Evolutionary conservation across 352 stramenopile species (phyloP), one percentile per base, ranked within the genome.

Genomic region (Globisporangium okanoganense): DNA sequence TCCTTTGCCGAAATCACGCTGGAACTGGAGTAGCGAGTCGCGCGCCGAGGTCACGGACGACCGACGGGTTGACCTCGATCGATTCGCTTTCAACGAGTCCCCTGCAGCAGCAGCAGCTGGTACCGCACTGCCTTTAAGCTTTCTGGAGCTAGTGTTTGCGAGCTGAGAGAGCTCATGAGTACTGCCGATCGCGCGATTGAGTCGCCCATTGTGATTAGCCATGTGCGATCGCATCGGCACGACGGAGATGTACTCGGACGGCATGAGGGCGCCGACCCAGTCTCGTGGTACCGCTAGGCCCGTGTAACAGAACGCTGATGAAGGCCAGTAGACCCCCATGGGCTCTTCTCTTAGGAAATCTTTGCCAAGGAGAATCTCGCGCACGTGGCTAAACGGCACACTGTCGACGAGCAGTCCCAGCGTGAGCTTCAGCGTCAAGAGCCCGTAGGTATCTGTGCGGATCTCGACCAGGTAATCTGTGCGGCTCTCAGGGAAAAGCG

Each of bases 381-480:
- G 76, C 3, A 91, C 61, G 56, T 88, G 70, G 1, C 53, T 61
- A 9, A 92, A 67, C 7, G 82, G 74, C 0, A 91, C 78, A 0
- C 66, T 66, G 36, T 90, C 81, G 2, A 90, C 79, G 0, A 92
- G 52, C 10, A 94, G 44, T 0, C 85, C 85, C 1, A 92, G 59
- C 1, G 85, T 94, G 35, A 89, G 57, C 54, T 94, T 94, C 18
- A 94, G 63, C 3, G 80, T 94, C 24, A 94, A 66, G 8, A 89
- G 56, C 1, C 78, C 81, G 20, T 77, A 79, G 0, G 64, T 61
- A 45, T 75, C 73, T 0, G 82, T 94, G 31, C 82, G 76, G 1
- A 92, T 58, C 60, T 92, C 80, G 6, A 92, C 50, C 29, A 92
- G 57, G 44, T 85, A 88, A 61, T 92, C 82, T 0, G 70, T 79